Base-by-base conservation (phyloP, 208 protist species). In the Trypanosomatidae sp. region DNA sequence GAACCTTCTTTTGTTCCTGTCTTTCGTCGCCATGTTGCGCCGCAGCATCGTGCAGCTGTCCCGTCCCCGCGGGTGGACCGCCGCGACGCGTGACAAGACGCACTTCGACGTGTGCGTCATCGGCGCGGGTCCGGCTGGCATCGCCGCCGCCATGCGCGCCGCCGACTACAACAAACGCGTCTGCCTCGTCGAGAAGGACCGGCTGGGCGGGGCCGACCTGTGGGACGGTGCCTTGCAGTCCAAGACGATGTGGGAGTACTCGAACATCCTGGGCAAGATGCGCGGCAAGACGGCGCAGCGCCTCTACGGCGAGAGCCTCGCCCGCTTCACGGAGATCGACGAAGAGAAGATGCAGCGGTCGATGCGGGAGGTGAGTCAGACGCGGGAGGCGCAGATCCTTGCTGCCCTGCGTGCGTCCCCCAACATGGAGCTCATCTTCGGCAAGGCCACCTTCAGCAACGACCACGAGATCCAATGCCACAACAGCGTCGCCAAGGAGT, bases 21-120 rank as follows among this genome's bases (percentile, higher is more conserved):
- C 53, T 30, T 36, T 62, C 49, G 10, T 52, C 13, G 56, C 25
- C 1, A 77, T 77, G 73, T 47, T 77, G 53, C 64, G 72, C 13
- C 62, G 66, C 2, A 73, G n/a, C 62, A 44, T n/a, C 62, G 0
- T 17, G 6, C 30, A 47, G 0, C 41, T 58, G 28, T 4, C 44
- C 41, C 76, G 53, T 52, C 17, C 25, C 80, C 76, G 78, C 66
- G 72, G 5, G 36, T 81, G 36, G 66, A 85, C 36, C 6, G 70
- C 39, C 73, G 77, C 17, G 28, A 47, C 72, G 44, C 65, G 43
- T 17, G 56, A 46, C 10, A 76, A 71, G 59, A 68, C 62, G 22
- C 85, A 84, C 69, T 94, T 87, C 60, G 91, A 96, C 68, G 81
- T 96, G 1, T 96, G 91, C 43, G 80, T 96, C 62, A 91, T 96